Evolutionary conservation across 208 protist species (phyloP).

Genomic region (Trypanosoma vivax): DNA sequence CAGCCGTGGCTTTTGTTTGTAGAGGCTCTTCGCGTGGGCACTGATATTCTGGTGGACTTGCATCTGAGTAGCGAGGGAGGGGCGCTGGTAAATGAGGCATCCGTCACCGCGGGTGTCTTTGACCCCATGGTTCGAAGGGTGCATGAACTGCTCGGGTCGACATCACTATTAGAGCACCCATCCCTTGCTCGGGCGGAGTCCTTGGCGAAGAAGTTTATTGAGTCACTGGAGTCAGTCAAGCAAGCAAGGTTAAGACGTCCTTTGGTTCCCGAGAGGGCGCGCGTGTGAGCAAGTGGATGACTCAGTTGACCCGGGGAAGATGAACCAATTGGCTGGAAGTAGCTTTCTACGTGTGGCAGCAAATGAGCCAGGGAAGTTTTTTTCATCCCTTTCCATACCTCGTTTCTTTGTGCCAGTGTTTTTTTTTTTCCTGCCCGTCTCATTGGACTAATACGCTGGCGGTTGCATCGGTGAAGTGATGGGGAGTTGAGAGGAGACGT

Average conservation of each 20-base stretch:
- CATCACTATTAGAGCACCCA: constrained; percentile 2
- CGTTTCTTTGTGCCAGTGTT: too few species aligned
- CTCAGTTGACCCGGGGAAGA: too few species aligned
- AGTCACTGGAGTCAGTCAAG: constrained; percentile 8
- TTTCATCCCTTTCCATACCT: too few species aligned
- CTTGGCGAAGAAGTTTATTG: constrained; percentile 9
- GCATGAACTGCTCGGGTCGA: constrained; percentile 29
- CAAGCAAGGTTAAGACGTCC: background rate
- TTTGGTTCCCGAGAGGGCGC: background rate
- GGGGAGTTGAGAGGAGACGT: too few species aligned
- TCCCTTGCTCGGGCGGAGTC: constrained; percentile 2
- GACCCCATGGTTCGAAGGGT: constrained; percentile 51
- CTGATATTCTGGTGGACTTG: constrained; percentile 8
- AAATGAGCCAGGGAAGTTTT: too few species aligned
- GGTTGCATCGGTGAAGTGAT: too few species aligned
- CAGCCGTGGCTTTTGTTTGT: constrained; percentile 12
- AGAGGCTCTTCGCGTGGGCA: constrained; percentile 16
- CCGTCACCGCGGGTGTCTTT: constrained; percentile 65
- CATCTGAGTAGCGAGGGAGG: background rate
- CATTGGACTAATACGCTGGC: too few species aligned
- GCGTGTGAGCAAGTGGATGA: background rate
- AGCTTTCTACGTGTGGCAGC: too few species aligned
- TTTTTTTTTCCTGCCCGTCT: too few species aligned
- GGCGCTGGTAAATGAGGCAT: background rate
- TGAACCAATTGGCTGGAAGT: too few species aligned